Conservation (phyloP, 2,329 filamentous ascomycete genomes). For the Exophiala alcalophila region DNA sequence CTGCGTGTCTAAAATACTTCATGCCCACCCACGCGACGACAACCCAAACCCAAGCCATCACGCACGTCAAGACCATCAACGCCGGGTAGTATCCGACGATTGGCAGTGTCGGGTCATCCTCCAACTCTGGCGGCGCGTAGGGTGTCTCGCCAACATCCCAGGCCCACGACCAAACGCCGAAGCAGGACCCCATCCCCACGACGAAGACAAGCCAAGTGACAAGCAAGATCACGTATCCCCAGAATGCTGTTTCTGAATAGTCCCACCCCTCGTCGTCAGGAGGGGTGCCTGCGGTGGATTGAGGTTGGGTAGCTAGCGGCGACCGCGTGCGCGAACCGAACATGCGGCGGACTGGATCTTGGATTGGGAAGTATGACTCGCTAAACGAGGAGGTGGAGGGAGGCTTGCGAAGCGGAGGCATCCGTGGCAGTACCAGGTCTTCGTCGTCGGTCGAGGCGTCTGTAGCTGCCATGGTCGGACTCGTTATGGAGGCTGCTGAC, state of each 20-base stretch:
- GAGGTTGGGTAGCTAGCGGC: constrained; percentile 40
- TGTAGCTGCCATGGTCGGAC: constrained; percentile 58
- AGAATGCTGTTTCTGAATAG: constrained; percentile 93
- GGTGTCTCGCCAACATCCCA: constrained; percentile 98
- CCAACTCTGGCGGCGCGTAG: constrained; percentile 89
- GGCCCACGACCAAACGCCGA: constrained; percentile 91
- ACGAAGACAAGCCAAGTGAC: constrained; percentile 97
- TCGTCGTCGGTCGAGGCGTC: constrained; percentile 82
- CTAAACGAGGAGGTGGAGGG: constrained; percentile 45
- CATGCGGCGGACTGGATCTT: constrained; percentile 37
- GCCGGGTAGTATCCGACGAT: constrained; percentile 97
- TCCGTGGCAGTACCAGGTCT: constrained; percentile 60
- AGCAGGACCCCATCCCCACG: constrained; percentile 90
- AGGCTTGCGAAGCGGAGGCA: constrained; percentile 33
- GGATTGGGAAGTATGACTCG: constrained; percentile 60
- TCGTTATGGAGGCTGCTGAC: constrained; percentile 41
- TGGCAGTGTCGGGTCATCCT: constrained; percentile 89
- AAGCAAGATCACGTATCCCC: constrained; percentile 90
- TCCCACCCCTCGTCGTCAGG: constrained; percentile 64
- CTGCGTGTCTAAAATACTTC: constrained; percentile 98
- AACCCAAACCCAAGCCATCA: constrained; percentile 99
- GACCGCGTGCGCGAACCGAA: constrained; percentile 37
- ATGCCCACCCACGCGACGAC: constrained; percentile 96
- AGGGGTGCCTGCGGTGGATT: constrained; percentile 31
- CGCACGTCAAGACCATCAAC: constrained; percentile 83